Percentiles rank a stretch among this genome's conserved stretches.
These are phyloP conservation scores for Moesziomyces parantarcticus DNA, from an alignment of 1,284 basidiomycete species.

Conservation along the genomic window DNA sequence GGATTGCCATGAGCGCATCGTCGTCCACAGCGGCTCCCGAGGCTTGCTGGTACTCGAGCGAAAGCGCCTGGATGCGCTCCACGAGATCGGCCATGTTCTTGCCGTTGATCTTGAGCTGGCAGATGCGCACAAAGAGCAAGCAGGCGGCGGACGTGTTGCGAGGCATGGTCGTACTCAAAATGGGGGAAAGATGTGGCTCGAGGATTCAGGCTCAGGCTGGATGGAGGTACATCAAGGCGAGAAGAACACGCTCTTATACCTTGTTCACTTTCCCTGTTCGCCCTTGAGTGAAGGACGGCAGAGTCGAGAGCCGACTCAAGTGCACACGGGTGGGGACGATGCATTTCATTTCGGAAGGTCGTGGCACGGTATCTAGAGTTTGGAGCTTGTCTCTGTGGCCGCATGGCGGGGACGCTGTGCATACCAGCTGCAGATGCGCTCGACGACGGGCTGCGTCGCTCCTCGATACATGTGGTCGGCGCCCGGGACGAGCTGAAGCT, in stretches of 20 bases:
- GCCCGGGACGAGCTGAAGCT: constrained; percentile 40
- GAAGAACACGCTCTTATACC: too few species aligned
- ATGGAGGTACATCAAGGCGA: too few species aligned
- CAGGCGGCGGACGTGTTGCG: constrained; percentile 20
- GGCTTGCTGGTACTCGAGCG: constrained; percentile 23
- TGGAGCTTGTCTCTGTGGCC: constrained; percentile 4
- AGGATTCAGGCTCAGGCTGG: too few species aligned
- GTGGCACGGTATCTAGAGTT: constrained; percentile 3
- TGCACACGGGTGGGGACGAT: too few species aligned
- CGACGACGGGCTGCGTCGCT: constrained; percentile 14
- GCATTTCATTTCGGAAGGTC: not conserved
- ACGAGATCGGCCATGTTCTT: constrained; percentile 32
- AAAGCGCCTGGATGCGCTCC: constrained; percentile 18
- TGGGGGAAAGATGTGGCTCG: too few species aligned
- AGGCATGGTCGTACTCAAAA: constrained; percentile 12
- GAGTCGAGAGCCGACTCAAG: too few species aligned
- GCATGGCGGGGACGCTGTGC: constrained; percentile 2
- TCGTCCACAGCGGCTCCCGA: constrained; percentile 22
- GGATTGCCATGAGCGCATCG: constrained; percentile 21
- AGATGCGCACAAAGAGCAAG: constrained; percentile 32
- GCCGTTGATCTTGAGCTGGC: constrained; percentile 20
- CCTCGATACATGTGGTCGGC: constrained; percentile 53
- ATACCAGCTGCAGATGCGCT: constrained; percentile 26
- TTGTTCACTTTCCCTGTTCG: too few species aligned
- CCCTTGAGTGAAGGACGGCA: too few species aligned